Evolutionary conservation across 2,329 filamentous ascomycete species (phyloP).

Genomic region (Seiridium cupressi): DNA sequence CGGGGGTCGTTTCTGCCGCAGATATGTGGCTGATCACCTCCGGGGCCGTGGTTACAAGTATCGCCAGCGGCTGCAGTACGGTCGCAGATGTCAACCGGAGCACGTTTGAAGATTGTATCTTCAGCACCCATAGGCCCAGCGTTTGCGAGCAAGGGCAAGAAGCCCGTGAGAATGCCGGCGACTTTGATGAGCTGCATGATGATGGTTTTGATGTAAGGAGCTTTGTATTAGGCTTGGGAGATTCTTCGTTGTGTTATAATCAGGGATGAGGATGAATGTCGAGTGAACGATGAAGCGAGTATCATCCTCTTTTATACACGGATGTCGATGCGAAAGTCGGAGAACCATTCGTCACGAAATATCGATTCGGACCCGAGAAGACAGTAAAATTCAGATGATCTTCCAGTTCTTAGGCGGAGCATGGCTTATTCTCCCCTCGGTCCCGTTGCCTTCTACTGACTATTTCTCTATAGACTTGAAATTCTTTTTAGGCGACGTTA

Average conservation of each 20-base stretch:
- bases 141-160: background rate
- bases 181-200: background rate
- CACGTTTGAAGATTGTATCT: background rate
- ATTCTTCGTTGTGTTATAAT: background rate
- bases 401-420: no score
- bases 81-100: background rate
- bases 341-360: no score
- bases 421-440: no score
- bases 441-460: no score
- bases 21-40: background rate
- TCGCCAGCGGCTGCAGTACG: background rate
- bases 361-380: no score
- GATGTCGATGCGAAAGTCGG: background rate
- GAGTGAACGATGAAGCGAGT: background rate
- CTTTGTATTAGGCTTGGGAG: background rate
- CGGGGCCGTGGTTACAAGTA: background rate
- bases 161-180: background rate
- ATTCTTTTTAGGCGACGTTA: no score
- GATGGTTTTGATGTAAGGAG: background rate
- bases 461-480: no score
- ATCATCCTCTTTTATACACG: background rate
- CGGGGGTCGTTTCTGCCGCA: background rate
- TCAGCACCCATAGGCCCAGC: background rate
- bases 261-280: background rate
- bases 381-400: no score